These are phyloP conservation scores for Cyclotella baltica DNA, from an alignment of 108 stramenopile genomes.

Conservation along the genomic window DNA sequence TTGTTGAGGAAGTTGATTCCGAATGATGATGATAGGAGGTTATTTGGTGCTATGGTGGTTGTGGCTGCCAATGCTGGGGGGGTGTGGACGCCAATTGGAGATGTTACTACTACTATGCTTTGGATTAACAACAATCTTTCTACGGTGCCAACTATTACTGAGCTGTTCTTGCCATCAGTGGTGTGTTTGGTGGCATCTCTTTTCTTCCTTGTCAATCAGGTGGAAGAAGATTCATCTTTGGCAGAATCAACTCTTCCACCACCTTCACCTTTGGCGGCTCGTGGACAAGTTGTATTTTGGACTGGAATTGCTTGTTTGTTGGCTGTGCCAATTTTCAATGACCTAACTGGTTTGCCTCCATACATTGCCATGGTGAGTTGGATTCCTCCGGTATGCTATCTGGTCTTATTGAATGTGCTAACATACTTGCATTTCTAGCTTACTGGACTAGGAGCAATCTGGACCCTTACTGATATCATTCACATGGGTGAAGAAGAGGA, in stretches of 20 bases:
- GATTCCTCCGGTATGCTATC: background rate
- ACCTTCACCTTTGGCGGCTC: constrained; percentile 78
- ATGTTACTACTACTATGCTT: constrained; percentile 96
- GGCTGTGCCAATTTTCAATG: constrained; percentile 88
- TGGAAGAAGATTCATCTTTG: constrained; percentile 78
- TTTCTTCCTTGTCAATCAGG: constrained; percentile 82
- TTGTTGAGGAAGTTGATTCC: constrained; percentile 89
- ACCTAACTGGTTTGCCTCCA: constrained; percentile 92
- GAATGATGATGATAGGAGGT: constrained; percentile 77
- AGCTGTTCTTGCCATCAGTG: constrained; percentile 88
- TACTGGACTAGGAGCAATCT: constrained; percentile 92
- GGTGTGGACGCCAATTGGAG: constrained; percentile 96
- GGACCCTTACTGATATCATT: constrained; percentile 94
- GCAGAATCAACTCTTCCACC: constrained; percentile 58
- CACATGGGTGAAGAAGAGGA: constrained; percentile 93
- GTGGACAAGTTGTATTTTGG: constrained; percentile 89
- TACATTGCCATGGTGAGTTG: constrained; percentile 88
- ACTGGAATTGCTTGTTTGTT: constrained; percentile 87
- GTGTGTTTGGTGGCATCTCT: constrained; percentile 87
- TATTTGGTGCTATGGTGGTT: constrained; percentile 96
- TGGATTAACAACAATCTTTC: constrained; percentile 94
- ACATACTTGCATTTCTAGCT: too few relatives aligned
- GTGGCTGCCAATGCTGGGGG: constrained; percentile 96
- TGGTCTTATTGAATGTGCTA: background rate
- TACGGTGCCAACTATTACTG: constrained; percentile 88